Conservation (phyloP, 768 basidiomycete genomes). For the Hysterangium stoloniferum region DNA sequence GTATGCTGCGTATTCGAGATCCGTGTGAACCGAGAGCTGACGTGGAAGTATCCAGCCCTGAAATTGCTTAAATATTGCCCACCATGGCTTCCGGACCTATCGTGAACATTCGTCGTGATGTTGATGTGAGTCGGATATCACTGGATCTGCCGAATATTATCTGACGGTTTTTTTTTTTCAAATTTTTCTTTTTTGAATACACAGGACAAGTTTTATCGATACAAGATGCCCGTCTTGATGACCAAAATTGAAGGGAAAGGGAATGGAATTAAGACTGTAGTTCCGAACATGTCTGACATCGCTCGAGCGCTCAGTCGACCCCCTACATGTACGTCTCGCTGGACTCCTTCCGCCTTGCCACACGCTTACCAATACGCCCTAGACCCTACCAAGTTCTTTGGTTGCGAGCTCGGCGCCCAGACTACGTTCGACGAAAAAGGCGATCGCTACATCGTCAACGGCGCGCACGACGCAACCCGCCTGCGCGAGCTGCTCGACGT, state of each 20-base stretch:
- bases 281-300: conserved; percentile 98
- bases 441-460: conserved; percentile 98
- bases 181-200: not conserved
- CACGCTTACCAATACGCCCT: conserved; percentile 2
- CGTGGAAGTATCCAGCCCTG: conserved; percentile 52
- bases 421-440: conserved; percentile 94
- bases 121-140: conserved; percentile 43
- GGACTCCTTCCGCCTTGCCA: not conserved
- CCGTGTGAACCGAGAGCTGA: not conserved
- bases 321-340: conserved; percentile 56
- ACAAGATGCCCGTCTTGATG: conserved; percentile 90
- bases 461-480: conserved; percentile 85
- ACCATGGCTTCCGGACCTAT: conserved; percentile 73
- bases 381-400: conserved; percentile 99
- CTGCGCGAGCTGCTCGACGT: conserved; percentile 91
- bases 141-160: too few species aligned
- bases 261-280: conserved; percentile 98
- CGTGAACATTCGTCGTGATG: conserved; percentile 92
- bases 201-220: conserved; percentile 86
- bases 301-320: conserved; percentile 92
- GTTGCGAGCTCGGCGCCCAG: conserved; percentile 96
- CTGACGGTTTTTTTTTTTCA: not conserved
- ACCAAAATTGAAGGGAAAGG: conserved; percentile 99
- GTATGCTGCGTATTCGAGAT: conserved; percentile 16
- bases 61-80: conserved; percentile 41